Conservation (phyloP, 331 rosid species). For the Malus hybrid region DNA sequence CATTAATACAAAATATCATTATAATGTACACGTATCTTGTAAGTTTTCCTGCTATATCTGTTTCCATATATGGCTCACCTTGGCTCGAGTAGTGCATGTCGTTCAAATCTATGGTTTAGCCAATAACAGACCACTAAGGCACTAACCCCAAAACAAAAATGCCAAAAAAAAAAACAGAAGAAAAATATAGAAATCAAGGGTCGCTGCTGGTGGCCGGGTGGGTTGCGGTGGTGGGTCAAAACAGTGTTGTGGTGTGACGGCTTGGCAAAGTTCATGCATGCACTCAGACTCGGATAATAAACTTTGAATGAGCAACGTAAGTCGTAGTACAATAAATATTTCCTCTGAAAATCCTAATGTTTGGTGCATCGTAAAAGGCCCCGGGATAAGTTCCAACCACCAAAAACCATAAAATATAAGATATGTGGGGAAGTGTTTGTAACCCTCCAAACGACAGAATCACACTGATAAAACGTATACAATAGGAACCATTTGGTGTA, state of each 20-base stretch:
- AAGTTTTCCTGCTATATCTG: too few relatives aligned
- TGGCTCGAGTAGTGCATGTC: too few relatives aligned
- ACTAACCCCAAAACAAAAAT: neutral
- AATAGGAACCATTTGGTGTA: neutral
- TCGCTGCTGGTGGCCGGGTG: neutral
- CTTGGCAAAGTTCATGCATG: neutral
- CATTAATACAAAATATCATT: too few relatives aligned
- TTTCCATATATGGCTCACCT: too few relatives aligned
- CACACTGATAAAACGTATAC: slow-evolving; percentile 7
- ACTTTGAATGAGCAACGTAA: neutral
- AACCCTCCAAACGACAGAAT: slow-evolving; percentile 33
- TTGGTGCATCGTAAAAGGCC: neutral
- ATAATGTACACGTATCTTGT: too few relatives aligned
- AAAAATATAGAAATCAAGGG: neutral
- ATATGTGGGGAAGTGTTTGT: slow-evolving; percentile 30
- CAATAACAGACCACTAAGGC: neutral
- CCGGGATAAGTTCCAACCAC: slow-evolving; percentile 1
- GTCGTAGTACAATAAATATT: neutral
- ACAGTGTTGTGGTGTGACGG: neutral
- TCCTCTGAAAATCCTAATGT: neutral
- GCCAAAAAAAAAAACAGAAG: neutral
- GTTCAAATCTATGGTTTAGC: neutral
- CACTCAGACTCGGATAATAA: neutral
- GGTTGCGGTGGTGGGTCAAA: neutral
- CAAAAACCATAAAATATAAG: neutral